Base-by-base conservation (phyloP, 495 filamentous ascomycete species). In the Niebla homalea region DNA sequence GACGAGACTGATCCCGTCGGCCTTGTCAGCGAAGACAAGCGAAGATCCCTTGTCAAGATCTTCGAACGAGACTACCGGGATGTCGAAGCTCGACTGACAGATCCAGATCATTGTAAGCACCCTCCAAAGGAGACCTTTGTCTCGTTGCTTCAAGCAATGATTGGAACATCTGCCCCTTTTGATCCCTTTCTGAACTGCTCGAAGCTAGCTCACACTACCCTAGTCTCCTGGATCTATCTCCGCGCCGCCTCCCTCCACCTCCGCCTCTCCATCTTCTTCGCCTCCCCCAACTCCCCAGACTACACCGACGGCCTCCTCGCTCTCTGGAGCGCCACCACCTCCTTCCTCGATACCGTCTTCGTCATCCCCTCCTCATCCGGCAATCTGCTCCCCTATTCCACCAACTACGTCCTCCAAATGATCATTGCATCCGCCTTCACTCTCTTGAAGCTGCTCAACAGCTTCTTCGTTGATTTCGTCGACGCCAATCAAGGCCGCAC, bases 361-460 rank as follows among this genome's bases (percentile, higher is more conserved):
- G 73, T 76, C 15, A 65, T 81, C 3, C 74, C 80, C 54, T 68
- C 71, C 1, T 60, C 68, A 36, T 16, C 21, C 15, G 64, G 67
- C 41, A 56, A 65, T 23, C 70, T 83, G 18, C 67, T 95, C 12
- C 71, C 72, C 18, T 88, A 84, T 59, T 77, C 81, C 16, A 85
- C 85, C 37, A 89, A 90, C 60, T 94, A 94, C 62, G 75, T 94
- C 48, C 81, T 89, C 57, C 89, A 94, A 65, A 94, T 94, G 83
- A 80, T 93, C 58, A 81, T 93, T 36, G 89, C 88, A 36, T 85
- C 80, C 1, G 86, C 85, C 15, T 93, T 90, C 59, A 81, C 85
- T 4, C 65, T 96, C 36, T 69, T 93, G 46, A 94, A 94, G 62
- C 72, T 96, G 25, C 74, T 89, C 61, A 84, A 87, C 59, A 89